Percentiles rank a stretch among this genome's conserved stretches.
Conservation (phyloP, 1,284 basidiomycete genomes). For the Tilletia walkeri region DNA sequence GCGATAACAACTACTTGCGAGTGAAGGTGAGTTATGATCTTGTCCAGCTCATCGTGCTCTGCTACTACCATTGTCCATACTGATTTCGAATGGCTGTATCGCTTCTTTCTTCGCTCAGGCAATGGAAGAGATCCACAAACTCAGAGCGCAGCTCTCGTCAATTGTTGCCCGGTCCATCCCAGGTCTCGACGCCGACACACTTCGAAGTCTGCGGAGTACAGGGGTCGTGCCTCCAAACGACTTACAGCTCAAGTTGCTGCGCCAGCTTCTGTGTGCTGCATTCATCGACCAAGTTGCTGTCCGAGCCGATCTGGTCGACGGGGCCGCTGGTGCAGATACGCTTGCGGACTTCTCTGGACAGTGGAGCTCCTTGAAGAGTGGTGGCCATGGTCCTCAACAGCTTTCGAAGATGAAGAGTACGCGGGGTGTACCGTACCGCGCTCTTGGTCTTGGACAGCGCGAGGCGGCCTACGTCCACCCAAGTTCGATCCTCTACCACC, state of each 20-base stretch:
- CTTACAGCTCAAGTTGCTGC: constrained; percentile 77
- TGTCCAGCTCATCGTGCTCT: not conserved
- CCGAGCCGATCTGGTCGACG: constrained; percentile 73
- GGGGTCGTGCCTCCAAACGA: constrained; percentile 39
- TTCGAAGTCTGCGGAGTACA: not conserved
- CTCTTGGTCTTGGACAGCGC: constrained; percentile 72
- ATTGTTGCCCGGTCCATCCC: constrained; percentile 36
- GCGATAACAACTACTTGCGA: constrained; percentile 84
- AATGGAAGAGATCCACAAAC: constrained; percentile 98
- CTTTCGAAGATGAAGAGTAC: constrained; percentile 69
- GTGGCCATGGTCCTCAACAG: constrained; percentile 17
- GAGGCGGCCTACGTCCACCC: constrained; percentile 87
- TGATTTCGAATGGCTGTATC: not conserved
- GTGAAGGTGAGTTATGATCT: constrained; percentile 66
- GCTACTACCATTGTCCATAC: not conserved
- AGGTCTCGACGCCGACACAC: constrained; percentile 29
- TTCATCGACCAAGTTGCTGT: constrained; percentile 96
- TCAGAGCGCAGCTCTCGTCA: constrained; percentile 71
- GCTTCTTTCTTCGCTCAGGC: constrained; percentile 59
- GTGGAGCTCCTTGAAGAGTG: constrained; percentile 57
- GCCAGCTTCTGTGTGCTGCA: constrained; percentile 81
- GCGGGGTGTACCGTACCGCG: constrained; percentile 78
- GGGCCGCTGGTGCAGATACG: constrained; percentile 43
- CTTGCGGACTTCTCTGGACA: constrained; percentile 52
- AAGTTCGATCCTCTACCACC: constrained; percentile 72